phyloP scores from a whole-genome alignment of 139 green algal genomes.

The Eudorina sp. region DNA sequence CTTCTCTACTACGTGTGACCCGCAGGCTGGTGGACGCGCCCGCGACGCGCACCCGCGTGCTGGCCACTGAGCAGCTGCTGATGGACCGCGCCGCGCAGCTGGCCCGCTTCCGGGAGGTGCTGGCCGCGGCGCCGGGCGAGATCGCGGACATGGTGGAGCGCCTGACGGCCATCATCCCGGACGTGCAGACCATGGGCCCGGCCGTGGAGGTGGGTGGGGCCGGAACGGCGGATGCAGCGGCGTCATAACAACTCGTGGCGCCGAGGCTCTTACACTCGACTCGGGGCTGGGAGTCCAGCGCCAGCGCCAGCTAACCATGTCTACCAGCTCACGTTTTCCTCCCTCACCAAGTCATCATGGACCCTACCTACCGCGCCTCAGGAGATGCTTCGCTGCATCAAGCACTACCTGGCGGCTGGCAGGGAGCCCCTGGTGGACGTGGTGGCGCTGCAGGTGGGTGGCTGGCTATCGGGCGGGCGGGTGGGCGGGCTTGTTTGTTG shows the following conservation, averaged over 20 bases:
- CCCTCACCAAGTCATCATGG: too few species aligned
- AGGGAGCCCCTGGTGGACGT: constrained; percentile 32
- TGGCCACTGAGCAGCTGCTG: constrained; percentile 37
- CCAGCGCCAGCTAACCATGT: too few species aligned
- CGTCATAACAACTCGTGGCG: too few species aligned
- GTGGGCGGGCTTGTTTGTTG: too few species aligned
- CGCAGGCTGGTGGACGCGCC: constrained; percentile 33
- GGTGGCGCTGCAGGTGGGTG: constrained; percentile 53
- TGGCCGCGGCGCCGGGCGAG: constrained; percentile 18
- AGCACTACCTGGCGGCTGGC: constrained; percentile 45
- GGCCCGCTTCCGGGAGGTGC: constrained; percentile 17
- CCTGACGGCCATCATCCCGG: constrained; percentile 31
- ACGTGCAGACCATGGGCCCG: constrained; percentile 39
- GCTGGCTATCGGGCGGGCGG: too few species aligned
- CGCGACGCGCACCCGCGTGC: constrained; percentile 37
- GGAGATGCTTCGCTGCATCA: constrained; percentile 48
- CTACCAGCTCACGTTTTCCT: too few species aligned
- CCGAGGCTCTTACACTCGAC: too few species aligned
- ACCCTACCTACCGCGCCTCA: constrained; percentile 14
- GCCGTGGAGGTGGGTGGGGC: constrained; percentile 39
- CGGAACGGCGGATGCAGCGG: too few species aligned
- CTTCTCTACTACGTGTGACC: too few species aligned
- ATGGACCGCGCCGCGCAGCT: constrained; percentile 17
- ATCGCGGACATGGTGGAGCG: constrained; percentile 42
- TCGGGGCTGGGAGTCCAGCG: too few species aligned